Conservation (phyloP, 2,329 filamentous ascomycete genomes). For the Pezicula neosporulosa region DNA sequence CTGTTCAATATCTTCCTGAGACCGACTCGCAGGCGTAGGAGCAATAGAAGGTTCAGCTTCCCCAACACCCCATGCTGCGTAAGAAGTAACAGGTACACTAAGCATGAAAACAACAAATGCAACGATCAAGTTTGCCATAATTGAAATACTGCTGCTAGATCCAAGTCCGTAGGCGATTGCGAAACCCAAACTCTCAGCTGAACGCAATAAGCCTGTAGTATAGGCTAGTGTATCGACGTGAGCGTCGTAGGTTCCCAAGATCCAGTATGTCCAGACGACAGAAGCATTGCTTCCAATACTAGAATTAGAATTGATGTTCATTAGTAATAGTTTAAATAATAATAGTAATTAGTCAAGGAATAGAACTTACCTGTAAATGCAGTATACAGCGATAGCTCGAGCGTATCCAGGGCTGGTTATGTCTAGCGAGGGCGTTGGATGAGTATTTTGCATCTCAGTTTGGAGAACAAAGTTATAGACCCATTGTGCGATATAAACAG, state of each 20-base stretch:
- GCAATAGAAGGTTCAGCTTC: too few relatives aligned
- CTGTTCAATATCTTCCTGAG: too few relatives aligned
- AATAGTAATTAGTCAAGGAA: too few relatives aligned
- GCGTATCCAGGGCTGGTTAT: conserved; percentile 63
- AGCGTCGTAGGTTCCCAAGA: conserved; percentile 49
- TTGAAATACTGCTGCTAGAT: conserved; percentile 36
- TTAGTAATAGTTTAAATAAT: too few relatives aligned
- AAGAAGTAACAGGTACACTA: conserved; percentile 5
- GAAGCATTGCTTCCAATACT: conserved; percentile 58
- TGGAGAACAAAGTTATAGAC: too few relatives aligned
- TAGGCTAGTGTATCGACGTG: conserved; percentile 48
- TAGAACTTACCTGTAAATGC: conserved; percentile 39
- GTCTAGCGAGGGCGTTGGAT: conserved; percentile 53
- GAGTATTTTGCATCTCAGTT: conserved; percentile 10
- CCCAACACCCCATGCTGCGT: too few relatives aligned
- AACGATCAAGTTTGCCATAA: conserved; percentile 45
- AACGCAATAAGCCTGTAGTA: conserved; percentile 42
- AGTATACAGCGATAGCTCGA: conserved; percentile 49
- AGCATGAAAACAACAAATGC: conserved; percentile 45
- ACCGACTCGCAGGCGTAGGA: too few relatives aligned
- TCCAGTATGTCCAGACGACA: conserved; percentile 64
- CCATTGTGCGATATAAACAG: conserved; percentile 33
- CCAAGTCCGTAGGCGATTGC: conserved; percentile 45
- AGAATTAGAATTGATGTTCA: conserved; percentile 56
- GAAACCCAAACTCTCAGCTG: conserved; percentile 45